Conservation (phyloP, 2,329 filamentous ascomycete genomes). For the Neospermospora avenae region DNA sequence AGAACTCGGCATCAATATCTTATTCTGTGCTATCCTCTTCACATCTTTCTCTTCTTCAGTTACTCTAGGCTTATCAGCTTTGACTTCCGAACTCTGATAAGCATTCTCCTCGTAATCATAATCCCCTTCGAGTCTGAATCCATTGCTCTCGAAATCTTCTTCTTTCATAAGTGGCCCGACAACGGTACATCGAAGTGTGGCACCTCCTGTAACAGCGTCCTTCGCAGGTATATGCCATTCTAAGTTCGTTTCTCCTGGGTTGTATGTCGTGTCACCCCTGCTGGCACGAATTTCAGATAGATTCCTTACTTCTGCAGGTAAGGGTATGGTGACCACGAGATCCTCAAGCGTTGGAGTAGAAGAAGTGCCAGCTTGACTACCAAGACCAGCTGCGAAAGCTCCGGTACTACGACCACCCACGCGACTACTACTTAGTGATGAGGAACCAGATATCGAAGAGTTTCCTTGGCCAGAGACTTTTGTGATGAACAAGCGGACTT, state of each 20-base stretch:
- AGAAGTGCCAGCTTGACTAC: conserved; percentile 44
- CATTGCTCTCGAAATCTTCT: conserved; percentile 42
- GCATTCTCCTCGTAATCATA: conserved; percentile 51
- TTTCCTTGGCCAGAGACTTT: conserved; percentile 53
- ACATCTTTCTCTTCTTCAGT: conserved; percentile 43
- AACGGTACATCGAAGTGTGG: conserved; percentile 76
- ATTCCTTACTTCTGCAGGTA: conserved; percentile 77
- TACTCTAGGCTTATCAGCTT: conserved; percentile 37
- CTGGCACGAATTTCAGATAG: conserved; percentile 77
- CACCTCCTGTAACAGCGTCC: conserved; percentile 68
- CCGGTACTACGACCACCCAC: conserved; percentile 43
- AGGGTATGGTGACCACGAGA: conserved; percentile 71
- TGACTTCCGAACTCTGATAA: conserved; percentile 46
- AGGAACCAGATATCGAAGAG: conserved; percentile 39
- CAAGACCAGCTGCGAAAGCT: conserved; percentile 42
- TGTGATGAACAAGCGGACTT: conserved; percentile 73
- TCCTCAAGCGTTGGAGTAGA: conserved; percentile 63
- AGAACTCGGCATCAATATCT: conserved; percentile 76
- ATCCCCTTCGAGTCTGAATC: conserved; percentile 35
- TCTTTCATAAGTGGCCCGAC: conserved; percentile 58
- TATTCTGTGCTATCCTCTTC: conserved; percentile 63
- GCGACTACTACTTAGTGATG: conserved; percentile 36
- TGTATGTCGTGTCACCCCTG: conserved; percentile 80
- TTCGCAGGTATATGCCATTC: conserved; percentile 83
- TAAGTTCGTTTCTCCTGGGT: conserved; percentile 65